Conservation (phyloP, 768 basidiomycete species). For the Termitomyces sp. region DNA sequence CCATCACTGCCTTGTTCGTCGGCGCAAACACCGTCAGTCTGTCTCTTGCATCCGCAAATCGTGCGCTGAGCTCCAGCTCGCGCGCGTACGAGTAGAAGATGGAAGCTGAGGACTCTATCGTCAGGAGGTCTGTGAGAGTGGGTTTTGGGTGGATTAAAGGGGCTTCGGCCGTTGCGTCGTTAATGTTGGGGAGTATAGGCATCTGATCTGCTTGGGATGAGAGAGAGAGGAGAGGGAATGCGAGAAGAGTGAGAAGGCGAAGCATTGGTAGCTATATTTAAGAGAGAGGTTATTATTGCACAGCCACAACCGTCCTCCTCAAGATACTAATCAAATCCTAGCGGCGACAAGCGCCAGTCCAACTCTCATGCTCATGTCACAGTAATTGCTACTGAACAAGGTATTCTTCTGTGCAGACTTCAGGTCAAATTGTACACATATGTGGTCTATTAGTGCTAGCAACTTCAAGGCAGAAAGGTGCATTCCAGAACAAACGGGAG, state of each 20-base stretch:
- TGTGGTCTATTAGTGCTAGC: too few species aligned
- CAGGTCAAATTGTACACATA: too few species aligned
- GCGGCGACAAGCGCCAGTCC: too few species aligned
- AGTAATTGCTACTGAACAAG: too few species aligned
- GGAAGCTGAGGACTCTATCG: conserved; percentile 67
- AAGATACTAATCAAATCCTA: too few species aligned
- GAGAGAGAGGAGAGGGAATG: conserved; percentile 23
- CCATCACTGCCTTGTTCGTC: conserved; percentile 86
- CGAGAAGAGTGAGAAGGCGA: conserved; percentile 22
- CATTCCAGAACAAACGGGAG: too few species aligned
- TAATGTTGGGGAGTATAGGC: conserved; percentile 18
- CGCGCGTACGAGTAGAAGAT: conserved; percentile 85
- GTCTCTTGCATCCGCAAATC: conserved; percentile 33
- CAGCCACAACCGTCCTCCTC: neutral
- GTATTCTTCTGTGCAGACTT: too few species aligned
- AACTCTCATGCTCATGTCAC: too few species aligned
- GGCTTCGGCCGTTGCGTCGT: conserved; percentile 12
- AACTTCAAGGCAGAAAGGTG: too few species aligned
- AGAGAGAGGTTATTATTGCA: neutral
- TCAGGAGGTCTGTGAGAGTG: conserved; percentile 69
- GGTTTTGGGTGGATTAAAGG: conserved; percentile 44
- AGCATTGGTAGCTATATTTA: conserved; percentile 22
- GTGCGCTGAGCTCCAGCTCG: conserved; percentile 55
- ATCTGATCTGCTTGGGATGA: conserved; percentile 31
- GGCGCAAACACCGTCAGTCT: conserved; percentile 70